These are phyloP conservation scores for Thamnidium elegans DNA, from an alignment of 192 early-diverging fungal species.

Conservation along the genomic window DNA sequence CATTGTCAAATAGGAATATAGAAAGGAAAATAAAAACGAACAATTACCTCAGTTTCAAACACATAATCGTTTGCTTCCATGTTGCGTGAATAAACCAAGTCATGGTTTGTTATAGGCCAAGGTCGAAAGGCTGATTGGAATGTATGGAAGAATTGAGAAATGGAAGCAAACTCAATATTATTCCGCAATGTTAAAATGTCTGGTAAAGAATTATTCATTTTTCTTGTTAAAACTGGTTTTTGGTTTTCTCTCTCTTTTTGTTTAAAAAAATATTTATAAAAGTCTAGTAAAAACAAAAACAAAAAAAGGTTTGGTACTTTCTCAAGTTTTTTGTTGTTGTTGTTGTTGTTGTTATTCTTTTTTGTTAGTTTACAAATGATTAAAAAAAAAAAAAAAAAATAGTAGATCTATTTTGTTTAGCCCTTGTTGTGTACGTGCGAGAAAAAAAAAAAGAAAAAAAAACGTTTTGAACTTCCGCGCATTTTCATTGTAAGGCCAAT, in stretches of 20 bases:
- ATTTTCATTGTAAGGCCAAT: too few relatives aligned
- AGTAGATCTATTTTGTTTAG: too few relatives aligned
- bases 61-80: slow-evolving; percentile 11
- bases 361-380: slow-evolving; percentile 7
- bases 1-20: neutral
- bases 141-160: slow-evolving; percentile 68
- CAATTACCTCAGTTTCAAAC: slow-evolving; percentile 36
- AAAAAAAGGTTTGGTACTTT: neutral
- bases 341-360: neutral
- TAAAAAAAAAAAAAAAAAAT: neutral
- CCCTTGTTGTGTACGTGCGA: too few relatives aligned
- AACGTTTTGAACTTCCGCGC: too few relatives aligned
- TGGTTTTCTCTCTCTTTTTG: slow-evolving; percentile 1
- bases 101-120: slow-evolving; percentile 29
- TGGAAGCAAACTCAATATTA: slow-evolving; percentile 64
- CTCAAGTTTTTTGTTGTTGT: too few relatives aligned
- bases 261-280: neutral
- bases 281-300: too few relatives aligned
- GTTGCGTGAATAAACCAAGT: neutral
- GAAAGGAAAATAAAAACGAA: neutral
- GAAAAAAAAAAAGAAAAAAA: too few relatives aligned
- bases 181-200: slow-evolving; percentile 36
- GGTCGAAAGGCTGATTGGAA: slow-evolving; percentile 54
- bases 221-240: neutral
- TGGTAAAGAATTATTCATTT: neutral